Percentiles rank a stretch among this genome's conserved stretches.
phyloP scores from a whole-genome alignment of 371 early-diverging fungal species.

The Coemansia sp. region DNA sequence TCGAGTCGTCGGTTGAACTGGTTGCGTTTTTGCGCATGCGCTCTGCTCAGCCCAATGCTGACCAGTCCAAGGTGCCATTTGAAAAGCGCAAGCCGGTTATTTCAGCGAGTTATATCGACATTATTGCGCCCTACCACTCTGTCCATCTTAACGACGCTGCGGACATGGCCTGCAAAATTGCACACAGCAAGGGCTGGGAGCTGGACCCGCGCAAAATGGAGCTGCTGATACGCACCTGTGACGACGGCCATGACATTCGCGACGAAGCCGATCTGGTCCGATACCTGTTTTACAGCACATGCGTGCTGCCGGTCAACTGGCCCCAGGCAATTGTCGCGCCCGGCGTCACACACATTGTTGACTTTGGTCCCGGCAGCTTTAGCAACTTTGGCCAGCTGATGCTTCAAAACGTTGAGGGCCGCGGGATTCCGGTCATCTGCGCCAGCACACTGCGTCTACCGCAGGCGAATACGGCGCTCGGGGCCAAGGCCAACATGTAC shows the following conservation, averaged over 20 bases:
- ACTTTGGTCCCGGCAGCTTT: conserved; percentile 89
- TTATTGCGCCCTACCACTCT: conserved; percentile 83
- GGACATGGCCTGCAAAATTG: conserved; percentile 52
- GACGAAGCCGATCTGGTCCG: conserved; percentile 15
- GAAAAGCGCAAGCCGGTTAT: conserved; percentile 77
- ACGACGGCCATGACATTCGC: conserved; percentile 58
- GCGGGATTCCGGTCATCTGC: conserved; percentile 81
- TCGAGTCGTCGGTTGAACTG: conserved; percentile 13
- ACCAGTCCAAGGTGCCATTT: conserved; percentile 77
- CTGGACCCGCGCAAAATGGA: conserved; percentile 57
- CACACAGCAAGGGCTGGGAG: conserved; percentile 37
- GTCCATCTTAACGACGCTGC: conserved; percentile 56
- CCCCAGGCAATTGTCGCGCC: conserved; percentile 67
- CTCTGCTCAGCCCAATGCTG: conserved; percentile 62
- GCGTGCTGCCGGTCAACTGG: conserved; percentile 80
- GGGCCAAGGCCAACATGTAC: conserved; percentile 77
- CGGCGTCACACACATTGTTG: conserved; percentile 78
- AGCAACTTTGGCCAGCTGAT: conserved; percentile 72
- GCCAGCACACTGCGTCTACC: conserved; percentile 60
- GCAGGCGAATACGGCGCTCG: conserved; percentile 62
- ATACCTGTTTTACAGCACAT: conserved; percentile 75
- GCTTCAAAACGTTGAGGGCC: conserved; percentile 86
- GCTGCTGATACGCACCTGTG: conserved; percentile 74
- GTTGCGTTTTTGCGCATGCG: conserved; percentile 1
- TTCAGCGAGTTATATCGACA: conserved; percentile 73